A percentile compares a stretch with the other conserved stretches of the same genome.
These are phyloP conservation scores for Aspergillus kassunensis DNA, from an alignment of 495 filamentous ascomycete genomes.

Conservation along the genomic window DNA sequence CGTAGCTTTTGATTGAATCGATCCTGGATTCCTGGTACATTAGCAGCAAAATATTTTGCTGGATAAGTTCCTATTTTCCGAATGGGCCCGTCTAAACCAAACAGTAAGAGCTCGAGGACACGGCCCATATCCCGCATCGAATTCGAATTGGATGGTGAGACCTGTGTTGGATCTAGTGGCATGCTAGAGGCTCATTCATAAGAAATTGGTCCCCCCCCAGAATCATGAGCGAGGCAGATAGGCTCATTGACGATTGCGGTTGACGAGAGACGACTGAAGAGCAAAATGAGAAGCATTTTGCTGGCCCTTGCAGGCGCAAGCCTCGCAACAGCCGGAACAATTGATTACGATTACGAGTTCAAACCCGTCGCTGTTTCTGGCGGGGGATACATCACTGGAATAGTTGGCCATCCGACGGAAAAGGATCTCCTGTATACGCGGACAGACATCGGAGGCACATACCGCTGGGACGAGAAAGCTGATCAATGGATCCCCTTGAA, in stretches of 20 bases:
- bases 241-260: too few species aligned
- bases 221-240: background rate
- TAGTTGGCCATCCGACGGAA: constrained; percentile 54
- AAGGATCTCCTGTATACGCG: constrained; percentile 58
- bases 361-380: constrained; percentile 28
- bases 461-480: constrained; percentile 47
- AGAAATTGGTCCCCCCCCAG: background rate
- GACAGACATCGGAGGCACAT: constrained; percentile 61
- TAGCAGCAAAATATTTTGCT: too few species aligned
- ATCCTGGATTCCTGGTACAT: background rate
- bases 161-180: too few species aligned
- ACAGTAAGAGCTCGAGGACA: background rate
- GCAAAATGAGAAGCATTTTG: background rate
- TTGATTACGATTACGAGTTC: constrained; percentile 11
- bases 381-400: constrained; percentile 57
- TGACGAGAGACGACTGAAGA: too few species aligned
- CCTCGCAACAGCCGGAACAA: constrained; percentile 1
- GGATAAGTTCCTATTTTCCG: too few species aligned
- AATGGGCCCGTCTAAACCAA: background rate
- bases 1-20: background rate
- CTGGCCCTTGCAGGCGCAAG: background rate
- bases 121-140: constrained; percentile 8
- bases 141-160: background rate
- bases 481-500: constrained; percentile 57
- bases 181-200: background rate